These are phyloP conservation scores for Groenewaldozyma tartarivorans DNA, from an alignment of 805 yeast genomes.

Conservation along the genomic window DNA sequence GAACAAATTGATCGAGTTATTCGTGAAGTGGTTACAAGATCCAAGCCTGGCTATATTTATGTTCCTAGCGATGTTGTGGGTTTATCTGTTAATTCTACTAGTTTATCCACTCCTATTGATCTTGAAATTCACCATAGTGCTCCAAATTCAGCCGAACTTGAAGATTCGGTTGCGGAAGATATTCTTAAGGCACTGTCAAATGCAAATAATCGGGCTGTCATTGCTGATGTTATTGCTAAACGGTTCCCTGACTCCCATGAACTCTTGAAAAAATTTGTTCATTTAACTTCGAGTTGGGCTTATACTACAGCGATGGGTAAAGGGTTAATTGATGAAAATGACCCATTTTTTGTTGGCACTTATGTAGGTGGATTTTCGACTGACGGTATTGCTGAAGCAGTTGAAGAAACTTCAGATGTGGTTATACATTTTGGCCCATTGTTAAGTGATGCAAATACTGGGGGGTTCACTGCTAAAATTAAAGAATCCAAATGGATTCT, in stretches of 20 bases:
- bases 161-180: constrained; percentile 31
- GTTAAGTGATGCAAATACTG: constrained; percentile 60
- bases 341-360: constrained; percentile 55
- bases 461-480: constrained; percentile 47
- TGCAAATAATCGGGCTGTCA: constrained; percentile 50
- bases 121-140: constrained; percentile 23
- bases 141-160: constrained; percentile 21
- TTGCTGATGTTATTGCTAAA: constrained; percentile 63
- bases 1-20: constrained; percentile 63
- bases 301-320: constrained; percentile 63
- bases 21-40: constrained; percentile 40
- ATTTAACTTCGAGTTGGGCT: constrained; percentile 42
- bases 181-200: constrained; percentile 44
- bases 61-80: constrained; percentile 58
- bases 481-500: constrained; percentile 26
- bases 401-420: constrained; percentile 51
- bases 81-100: constrained; percentile 20
- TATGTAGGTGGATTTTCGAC: constrained; percentile 56
- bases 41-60: constrained; percentile 76
- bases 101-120: constrained; percentile 29
- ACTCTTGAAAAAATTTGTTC: constrained; percentile 40
- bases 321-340: constrained; percentile 62
- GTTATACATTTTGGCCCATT: constrained; percentile 63
- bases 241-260: constrained; percentile 34
- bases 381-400: constrained; percentile 38